Evolutionary conservation across 495 filamentous ascomycete genomes (phyloP), one percentile per base, ranked within the genome.

Genomic region (Hypoxylon perforatum): DNA sequence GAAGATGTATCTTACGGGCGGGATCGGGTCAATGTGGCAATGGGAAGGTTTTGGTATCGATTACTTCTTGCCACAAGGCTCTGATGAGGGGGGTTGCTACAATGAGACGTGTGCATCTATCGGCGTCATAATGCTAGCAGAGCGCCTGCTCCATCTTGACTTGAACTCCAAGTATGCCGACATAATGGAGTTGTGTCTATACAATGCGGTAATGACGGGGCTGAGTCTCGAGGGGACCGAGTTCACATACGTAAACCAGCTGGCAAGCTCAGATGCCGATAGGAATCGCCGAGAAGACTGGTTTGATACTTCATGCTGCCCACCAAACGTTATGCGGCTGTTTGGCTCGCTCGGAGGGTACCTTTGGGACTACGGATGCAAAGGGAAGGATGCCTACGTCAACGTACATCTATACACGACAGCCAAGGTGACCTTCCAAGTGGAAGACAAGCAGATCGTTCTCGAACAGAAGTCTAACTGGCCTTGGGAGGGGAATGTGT

Each of bases 41-140:
- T 88, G 82, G 83, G 86, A 88, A 72, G 86, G 86, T 0, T 88
- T 89, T 68, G 86, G 85, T 0, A 77, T 83, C 30, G 81, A 85
- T 52, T 88, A 86, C 62, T 87, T 86, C 60, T 70, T 88, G 5
- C 84, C 84, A 4, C 82, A 84, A 17, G 76, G 82, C 2, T 85
- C 81, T 0, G 82, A 87, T 53, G 85, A 87, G 45, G 85, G 85
- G 10, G 86, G 86, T 0, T 89, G 85, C 63, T 88, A 87, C 68
- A 80, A 85, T 12, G 86, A 88, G 70, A 88, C 86, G 4, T 89
- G 86, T 61, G 85, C 85, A 2, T 80, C 79, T 0, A 86, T 88
- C 63, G 86, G 82, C n/a, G 75, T 87, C 25, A 87, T 88, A 70
- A 85, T 88, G 80, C 70, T 87, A 5, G 83, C 84, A 9, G 82